These are phyloP conservation scores for Hanseniaspora gamundiae DNA, from an alignment of 1,139 yeast genomes.

Conservation along the genomic window DNA sequence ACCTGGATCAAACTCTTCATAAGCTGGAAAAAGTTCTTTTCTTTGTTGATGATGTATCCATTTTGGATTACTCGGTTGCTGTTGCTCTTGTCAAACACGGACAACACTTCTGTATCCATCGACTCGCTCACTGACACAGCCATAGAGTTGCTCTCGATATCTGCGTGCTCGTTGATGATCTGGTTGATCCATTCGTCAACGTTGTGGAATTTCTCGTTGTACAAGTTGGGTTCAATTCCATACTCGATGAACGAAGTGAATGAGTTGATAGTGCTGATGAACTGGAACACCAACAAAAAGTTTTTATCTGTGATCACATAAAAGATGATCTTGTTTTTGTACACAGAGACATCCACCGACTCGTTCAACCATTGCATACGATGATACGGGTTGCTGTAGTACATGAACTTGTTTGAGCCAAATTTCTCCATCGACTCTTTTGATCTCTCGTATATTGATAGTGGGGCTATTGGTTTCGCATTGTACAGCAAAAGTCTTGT, in stretches of 20 bases:
- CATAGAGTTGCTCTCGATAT: constrained; percentile 16
- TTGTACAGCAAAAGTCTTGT: constrained; percentile 21
- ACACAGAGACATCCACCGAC: constrained; percentile 8
- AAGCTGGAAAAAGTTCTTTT: constrained; percentile 23
- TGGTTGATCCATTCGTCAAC: constrained; percentile 6
- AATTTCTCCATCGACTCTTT: constrained; percentile 27
- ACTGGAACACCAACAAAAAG: constrained; percentile 21
- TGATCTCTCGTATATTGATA: constrained; percentile 31
- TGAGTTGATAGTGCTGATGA: constrained; percentile 16
- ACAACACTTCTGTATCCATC: constrained; percentile 29
- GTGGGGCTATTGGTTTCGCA: constrained; percentile 28
- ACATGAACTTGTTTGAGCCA: constrained; percentile 27
- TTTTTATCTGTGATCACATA: constrained; percentile 20
- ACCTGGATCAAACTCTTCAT: constrained; percentile 9
- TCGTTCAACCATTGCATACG: constrained; percentile 16
- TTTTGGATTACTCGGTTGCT: constrained; percentile 33
- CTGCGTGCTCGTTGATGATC: constrained; percentile 10
- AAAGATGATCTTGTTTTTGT: constrained; percentile 17
- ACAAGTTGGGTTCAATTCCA: constrained; percentile 16
- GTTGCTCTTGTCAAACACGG: constrained; percentile 28
- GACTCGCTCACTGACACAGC: constrained; percentile 6
- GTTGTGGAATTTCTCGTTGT: not conserved
- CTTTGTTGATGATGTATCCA: constrained; percentile 31
- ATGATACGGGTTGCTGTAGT: constrained; percentile 12
- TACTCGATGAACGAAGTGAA: constrained; percentile 18